A percentile compares a stretch with the other conserved stretches of the same genome.
These are phyloP conservation scores for Kuraishia ogatae DNA, from an alignment of 805 yeast species.

Conservation along the genomic window DNA sequence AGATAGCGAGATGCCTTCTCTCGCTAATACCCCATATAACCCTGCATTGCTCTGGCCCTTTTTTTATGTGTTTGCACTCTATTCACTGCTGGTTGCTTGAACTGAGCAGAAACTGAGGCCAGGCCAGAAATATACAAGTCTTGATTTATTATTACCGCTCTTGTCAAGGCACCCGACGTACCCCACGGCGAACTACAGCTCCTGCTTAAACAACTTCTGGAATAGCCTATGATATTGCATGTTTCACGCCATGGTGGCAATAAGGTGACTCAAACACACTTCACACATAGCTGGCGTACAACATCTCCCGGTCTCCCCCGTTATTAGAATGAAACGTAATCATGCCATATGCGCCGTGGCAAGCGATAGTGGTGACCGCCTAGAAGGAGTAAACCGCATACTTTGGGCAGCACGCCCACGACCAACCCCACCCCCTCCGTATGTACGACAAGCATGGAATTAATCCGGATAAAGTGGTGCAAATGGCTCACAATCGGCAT, in stretches of 20 bases:
- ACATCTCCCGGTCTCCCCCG: background rate
- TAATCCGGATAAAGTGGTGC: background rate
- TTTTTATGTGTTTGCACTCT: too few relatives aligned
- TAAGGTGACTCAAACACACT: background rate
- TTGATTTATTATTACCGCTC: too few relatives aligned
- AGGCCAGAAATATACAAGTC: too few relatives aligned
- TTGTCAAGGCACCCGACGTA: too few relatives aligned
- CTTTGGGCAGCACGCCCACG: background rate
- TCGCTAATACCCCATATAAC: too few relatives aligned
- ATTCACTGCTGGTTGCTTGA: too few relatives aligned
- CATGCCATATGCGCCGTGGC: background rate
- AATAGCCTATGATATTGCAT: background rate
- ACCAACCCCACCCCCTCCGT: background rate
- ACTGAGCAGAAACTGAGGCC: too few relatives aligned
- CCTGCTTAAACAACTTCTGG: too few relatives aligned
- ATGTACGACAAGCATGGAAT: background rate
- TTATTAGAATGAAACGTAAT: background rate
- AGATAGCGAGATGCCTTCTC: too few relatives aligned
- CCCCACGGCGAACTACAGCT: too few relatives aligned
- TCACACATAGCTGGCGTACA: background rate
- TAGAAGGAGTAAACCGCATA: background rate
- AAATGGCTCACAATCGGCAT: background rate
- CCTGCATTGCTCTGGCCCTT: too few relatives aligned
- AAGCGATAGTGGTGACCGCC: background rate
- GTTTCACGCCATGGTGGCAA: background rate